Evolutionary conservation across 139 green algal genomes (phyloP).

Genomic region (Coelastrella sp.): DNA sequence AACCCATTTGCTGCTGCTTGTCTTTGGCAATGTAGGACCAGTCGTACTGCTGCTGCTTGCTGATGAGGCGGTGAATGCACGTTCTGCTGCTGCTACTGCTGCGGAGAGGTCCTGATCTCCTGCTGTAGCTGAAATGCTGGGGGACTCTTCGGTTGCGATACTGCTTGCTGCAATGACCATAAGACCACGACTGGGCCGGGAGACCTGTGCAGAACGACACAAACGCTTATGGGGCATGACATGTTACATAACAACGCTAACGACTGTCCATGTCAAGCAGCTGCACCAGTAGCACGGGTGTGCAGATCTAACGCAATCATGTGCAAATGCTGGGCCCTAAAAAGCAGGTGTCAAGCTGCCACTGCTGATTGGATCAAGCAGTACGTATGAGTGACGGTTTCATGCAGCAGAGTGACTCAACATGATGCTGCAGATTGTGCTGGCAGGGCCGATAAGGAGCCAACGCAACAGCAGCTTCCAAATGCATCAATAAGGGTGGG

Average conservation of each 20-base stretch:
- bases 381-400: no score
- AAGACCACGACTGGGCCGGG: neutral
- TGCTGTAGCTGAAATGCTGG: slow-evolving; percentile 7
- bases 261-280: no score
- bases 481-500: no score
- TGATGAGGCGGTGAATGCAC: neutral
- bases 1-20: slow-evolving; percentile 57
- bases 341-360: no score
- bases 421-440: no score
- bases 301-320: no score
- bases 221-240: neutral
- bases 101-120: neutral
- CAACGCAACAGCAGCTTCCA: no score
- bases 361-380: no score
- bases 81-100: slow-evolving; percentile 26
- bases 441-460: no score
- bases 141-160: neutral
- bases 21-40: neutral
- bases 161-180: slow-evolving; percentile 19
- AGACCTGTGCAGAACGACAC: neutral
- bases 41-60: slow-evolving; percentile 33
- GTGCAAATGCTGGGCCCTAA: no score
- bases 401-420: no score
- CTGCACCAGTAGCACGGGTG: no score
- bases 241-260: neutral